Conservation (phyloP, 371 early-diverging fungal genomes). For the Mortierella sp. region DNA sequence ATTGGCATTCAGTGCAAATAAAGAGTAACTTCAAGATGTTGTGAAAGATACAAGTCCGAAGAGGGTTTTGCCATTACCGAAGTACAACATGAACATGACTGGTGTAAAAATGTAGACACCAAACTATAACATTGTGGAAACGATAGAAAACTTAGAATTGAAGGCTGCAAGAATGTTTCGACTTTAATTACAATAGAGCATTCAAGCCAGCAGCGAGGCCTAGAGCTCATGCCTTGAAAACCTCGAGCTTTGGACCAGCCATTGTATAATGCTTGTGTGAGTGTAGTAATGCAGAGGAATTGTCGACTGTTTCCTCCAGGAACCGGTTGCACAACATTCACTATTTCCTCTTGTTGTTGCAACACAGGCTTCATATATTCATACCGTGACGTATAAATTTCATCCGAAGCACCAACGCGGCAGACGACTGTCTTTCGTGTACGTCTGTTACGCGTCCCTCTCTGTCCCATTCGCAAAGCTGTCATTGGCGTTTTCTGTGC, state of each 20-base stretch:
- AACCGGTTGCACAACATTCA: background rate
- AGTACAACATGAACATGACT: conserved; percentile 58
- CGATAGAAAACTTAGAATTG: background rate
- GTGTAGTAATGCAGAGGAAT: conserved; percentile 1
- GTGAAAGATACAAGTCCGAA: background rate
- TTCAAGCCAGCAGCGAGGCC: background rate
- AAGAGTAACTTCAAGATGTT: background rate
- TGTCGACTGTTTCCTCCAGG: background rate
- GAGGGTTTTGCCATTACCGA: conserved; percentile 28
- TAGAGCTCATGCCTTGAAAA: conserved; percentile 46
- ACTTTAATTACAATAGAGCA: background rate
- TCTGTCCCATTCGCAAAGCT: background rate
- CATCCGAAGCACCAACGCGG: background rate
- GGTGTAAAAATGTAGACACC: conserved; percentile 56
- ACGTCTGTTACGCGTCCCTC: conserved; percentile 20
- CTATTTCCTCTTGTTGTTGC: background rate
- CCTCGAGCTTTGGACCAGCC: conserved; percentile 56
- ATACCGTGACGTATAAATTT: background rate
- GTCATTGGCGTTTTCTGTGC: background rate
- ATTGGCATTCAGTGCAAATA: background rate
- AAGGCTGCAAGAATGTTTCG: background rate
- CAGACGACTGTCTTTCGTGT: conserved; percentile 2
- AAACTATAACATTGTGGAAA: conserved; percentile 26
- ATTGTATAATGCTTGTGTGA: conserved; percentile 13
- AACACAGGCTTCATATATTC: background rate